phyloP scores from a whole-genome alignment of 495 filamentous ascomycete species.

The Collariella sp. region DNA sequence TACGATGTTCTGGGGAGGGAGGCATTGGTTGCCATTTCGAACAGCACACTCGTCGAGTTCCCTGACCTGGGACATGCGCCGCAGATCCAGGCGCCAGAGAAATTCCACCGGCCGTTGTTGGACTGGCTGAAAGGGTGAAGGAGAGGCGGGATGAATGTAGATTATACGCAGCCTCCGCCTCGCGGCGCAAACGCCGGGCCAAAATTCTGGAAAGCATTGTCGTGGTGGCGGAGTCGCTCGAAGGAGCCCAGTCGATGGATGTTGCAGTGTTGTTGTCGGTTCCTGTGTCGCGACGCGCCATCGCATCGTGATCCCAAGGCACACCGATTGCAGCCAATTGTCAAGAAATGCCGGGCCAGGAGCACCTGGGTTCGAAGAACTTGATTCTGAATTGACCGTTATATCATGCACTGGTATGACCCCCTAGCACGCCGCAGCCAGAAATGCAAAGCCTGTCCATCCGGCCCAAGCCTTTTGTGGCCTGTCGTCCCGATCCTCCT shows the following conservation, averaged over 20 bases:
- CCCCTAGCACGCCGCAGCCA: constrained; percentile 32
- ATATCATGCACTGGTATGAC: constrained; percentile 34
- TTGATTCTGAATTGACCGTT: constrained; percentile 32
- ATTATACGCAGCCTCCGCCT: no score
- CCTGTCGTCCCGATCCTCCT: constrained; percentile 17
- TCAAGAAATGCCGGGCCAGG: background rate
- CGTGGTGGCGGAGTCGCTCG: no score
- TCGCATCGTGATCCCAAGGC: background rate
- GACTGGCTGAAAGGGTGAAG: constrained; percentile 24
- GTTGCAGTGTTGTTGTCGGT: no score
- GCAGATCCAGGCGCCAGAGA: constrained; percentile 35
- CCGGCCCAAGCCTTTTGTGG: constrained; percentile 22
- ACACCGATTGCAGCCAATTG: background rate
- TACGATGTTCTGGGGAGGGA: constrained; percentile 36
- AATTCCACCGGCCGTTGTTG: constrained; percentile 29
- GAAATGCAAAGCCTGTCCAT: constrained; percentile 34
- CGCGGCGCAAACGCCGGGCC: no score
- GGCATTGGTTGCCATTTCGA: constrained; percentile 26
- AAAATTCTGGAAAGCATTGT: no score
- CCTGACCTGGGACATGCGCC: constrained; percentile 37
- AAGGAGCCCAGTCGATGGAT: no score
- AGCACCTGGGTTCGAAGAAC: constrained; percentile 25
- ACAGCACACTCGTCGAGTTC: constrained; percentile 34
- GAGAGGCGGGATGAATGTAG: background rate
- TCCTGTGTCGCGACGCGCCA: background rate